Percentiles rank a stretch among this genome's conserved stretches.
phyloP scores from a whole-genome alignment of 179 eudicot genomes.

The Carnegiea gigantea region DNA sequence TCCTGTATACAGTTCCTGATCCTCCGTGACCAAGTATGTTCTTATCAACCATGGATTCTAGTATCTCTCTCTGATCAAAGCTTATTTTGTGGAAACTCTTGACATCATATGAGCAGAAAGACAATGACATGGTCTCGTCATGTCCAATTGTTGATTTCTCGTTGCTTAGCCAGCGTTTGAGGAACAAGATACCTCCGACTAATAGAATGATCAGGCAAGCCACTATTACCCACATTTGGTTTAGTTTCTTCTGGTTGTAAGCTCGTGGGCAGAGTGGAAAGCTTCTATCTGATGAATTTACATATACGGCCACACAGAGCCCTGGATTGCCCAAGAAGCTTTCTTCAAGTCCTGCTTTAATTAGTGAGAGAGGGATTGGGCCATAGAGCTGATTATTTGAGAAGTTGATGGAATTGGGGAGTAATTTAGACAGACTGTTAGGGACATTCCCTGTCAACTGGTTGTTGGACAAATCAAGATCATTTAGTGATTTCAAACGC shows the following conservation, averaged over 20 bases:
- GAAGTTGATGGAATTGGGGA: conserved; percentile 79
- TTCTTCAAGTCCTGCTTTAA: conserved; percentile 60
- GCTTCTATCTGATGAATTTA: conserved; percentile 44
- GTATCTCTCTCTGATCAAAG: conserved; percentile 63
- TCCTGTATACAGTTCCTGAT: conserved; percentile 76
- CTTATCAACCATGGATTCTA: conserved; percentile 70
- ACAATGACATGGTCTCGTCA: conserved; percentile 61
- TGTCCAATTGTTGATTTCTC: conserved; percentile 40
- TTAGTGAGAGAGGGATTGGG: conserved; percentile 64
- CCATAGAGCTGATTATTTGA: conserved; percentile 78
- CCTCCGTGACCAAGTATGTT: conserved; percentile 89
- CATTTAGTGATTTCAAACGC: conserved; percentile 51
- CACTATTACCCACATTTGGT: conserved; percentile 55
- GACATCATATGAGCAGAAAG: conserved; percentile 68
- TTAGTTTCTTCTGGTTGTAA: conserved; percentile 36
- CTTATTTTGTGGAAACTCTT: conserved; percentile 75
- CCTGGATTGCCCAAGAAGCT: conserved; percentile 71
- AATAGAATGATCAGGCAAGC: conserved; percentile 51
- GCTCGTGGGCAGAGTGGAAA: conserved; percentile 55
- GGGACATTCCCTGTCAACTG: conserved; percentile 65
- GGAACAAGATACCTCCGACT: conserved; percentile 48
- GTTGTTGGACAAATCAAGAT: conserved; percentile 76
- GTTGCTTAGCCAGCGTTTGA: conserved; percentile 51
- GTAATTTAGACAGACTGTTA: conserved; percentile 47
- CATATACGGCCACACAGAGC: conserved; percentile 52